A percentile compares a stretch with the other conserved stretches of the same genome.
phyloP scores from a whole-genome alignment of 768 basidiomycete genomes.

The Tylopilus sp. region DNA sequence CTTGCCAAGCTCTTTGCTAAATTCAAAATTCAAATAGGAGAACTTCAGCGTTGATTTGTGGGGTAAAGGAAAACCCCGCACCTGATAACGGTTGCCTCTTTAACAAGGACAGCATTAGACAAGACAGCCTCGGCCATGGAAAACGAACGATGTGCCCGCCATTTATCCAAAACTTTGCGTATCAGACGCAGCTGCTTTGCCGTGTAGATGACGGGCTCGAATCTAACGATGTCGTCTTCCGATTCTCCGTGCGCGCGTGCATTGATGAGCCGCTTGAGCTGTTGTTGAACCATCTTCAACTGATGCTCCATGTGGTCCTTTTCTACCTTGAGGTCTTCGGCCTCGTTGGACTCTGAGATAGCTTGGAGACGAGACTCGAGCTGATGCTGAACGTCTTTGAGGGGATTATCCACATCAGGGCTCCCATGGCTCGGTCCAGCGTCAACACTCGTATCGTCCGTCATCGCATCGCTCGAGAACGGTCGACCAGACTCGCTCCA shows the following conservation, averaged over 20 bases:
- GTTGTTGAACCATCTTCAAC: conserved; percentile 70
- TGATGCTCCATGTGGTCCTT: conserved; percentile 94
- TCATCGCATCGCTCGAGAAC: conserved; percentile 70
- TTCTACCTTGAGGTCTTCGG: conserved; percentile 84
- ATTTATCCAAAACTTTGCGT: conserved; percentile 76
- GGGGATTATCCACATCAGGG: conserved; percentile 61
- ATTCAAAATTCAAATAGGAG: conserved; percentile 6
- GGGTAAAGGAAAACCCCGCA: conserved; percentile 26
- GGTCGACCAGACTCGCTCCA: conserved; percentile 90
- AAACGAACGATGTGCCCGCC: conserved; percentile 82
- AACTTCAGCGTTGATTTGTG: neutral
- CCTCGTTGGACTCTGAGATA: conserved; percentile 66
- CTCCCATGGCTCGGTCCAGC: conserved; percentile 55
- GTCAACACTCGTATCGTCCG: conserved; percentile 86
- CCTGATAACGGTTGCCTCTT: conserved; percentile 96
- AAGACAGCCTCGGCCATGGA: conserved; percentile 91
- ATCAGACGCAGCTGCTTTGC: conserved; percentile 81
- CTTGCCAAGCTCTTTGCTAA: conserved; percentile 82
- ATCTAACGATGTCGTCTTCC: conserved; percentile 56
- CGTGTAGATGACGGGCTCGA: conserved; percentile 81
- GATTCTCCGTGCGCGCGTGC: conserved; percentile 74
- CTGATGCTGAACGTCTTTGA: conserved; percentile 71
- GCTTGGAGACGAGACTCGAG: conserved; percentile 65
- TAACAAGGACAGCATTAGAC: conserved; percentile 78
- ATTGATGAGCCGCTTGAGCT: conserved; percentile 79